Conservation (phyloP, 495 filamentous ascomycete genomes). For the Tirmania nivea region DNA sequence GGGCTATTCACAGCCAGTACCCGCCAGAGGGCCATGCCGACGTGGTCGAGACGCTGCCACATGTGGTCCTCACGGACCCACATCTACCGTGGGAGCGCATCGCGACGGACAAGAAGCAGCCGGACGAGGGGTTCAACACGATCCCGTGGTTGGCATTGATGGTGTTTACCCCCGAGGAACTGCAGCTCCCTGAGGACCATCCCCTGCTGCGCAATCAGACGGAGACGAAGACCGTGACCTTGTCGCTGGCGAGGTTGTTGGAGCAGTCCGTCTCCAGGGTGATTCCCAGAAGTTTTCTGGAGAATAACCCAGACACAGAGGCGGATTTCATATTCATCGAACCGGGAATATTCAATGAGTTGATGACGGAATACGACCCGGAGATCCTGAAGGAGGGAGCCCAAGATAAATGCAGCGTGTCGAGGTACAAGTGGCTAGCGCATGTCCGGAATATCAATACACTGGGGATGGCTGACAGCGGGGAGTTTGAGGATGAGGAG, state of each 20-base stretch:
- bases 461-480: conserved; percentile 19
- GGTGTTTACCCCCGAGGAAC: conserved; percentile 13
- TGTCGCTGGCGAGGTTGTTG: conserved; percentile 5
- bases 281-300: not conserved
- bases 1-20: conserved; percentile 22
- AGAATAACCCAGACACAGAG: not conserved
- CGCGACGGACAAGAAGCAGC: conserved; percentile 3
- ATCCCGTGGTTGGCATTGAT: conserved; percentile 25
- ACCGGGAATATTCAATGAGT: conserved; percentile 9
- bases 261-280: conserved; percentile 1
- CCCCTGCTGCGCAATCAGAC: conserved; percentile 3
- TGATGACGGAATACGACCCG: conserved; percentile 10
- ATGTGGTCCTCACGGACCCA: conserved; percentile 29
- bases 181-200: not conserved
- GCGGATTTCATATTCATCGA: conserved; percentile 16
- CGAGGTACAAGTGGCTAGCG: conserved; percentile 21
- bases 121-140: conserved; percentile 7
- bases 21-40: conserved; percentile 25
- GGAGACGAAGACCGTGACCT: conserved; percentile 8
- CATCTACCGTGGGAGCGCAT: conserved; percentile 29
- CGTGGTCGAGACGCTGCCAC: conserved; percentile 22
- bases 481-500: conserved; percentile 9
- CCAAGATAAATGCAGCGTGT: conserved; percentile 9
- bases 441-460: conserved; percentile 27
- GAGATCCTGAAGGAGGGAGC: not conserved